Conservation (phyloP, 129 eudicot genomes). For the Centaurea solstitialis region DNA sequence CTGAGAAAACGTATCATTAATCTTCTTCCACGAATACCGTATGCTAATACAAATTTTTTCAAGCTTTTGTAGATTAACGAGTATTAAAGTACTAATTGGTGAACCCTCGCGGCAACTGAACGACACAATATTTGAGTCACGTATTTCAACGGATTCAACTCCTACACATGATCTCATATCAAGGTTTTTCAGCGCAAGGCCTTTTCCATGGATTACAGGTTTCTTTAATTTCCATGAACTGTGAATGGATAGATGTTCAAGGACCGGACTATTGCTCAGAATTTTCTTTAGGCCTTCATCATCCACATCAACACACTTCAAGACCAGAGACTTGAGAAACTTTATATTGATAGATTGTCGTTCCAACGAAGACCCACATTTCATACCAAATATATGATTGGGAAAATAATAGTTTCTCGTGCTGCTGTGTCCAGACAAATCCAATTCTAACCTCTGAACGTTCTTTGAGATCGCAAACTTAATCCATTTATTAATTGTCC, state of each 20-base stretch:
- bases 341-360: neutral
- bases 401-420: constrained; percentile 32
- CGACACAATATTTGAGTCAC: constrained; percentile 27
- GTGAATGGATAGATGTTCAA: constrained; percentile 21
- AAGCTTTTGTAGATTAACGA: constrained; percentile 40
- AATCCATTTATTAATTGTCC: constrained; percentile 34
- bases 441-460: constrained; percentile 38
- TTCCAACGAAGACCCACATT: neutral
- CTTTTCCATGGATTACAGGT: constrained; percentile 20
- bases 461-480: constrained; percentile 36
- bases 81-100: constrained; percentile 6
- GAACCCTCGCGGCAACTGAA: constrained; percentile 19
- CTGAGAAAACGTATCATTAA: constrained; percentile 28
- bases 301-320: constrained; percentile 37
- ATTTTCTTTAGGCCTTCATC: constrained; percentile 31
- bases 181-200: constrained; percentile 29
- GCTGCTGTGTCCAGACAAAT: constrained; percentile 30
- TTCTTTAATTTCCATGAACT: constrained; percentile 26
- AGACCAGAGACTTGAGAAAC: constrained; percentile 27
- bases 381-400: constrained; percentile 2
- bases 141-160: constrained; percentile 23
- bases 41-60: constrained; percentile 17
- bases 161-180: constrained; percentile 25
- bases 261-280: constrained; percentile 17
- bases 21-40: constrained; percentile 20